phyloP scores from a whole-genome alignment of 441 rosid species.

The Isatis lusitanica region DNA sequence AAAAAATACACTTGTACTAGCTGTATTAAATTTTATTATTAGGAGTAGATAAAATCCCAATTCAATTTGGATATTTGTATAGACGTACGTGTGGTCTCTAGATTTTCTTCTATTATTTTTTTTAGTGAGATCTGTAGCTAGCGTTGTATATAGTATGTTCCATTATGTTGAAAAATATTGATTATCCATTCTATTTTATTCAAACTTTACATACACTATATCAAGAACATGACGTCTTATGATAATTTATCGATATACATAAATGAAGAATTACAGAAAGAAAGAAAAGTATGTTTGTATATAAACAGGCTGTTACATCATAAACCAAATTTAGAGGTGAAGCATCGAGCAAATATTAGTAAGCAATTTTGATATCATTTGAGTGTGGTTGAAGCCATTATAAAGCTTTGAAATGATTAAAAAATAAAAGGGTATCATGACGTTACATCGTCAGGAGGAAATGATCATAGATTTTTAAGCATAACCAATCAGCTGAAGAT shows the following conservation, averaged over 20 bases:
- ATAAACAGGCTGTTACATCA: constrained; percentile 23
- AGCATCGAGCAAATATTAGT: constrained; percentile 15
- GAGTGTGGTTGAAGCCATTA: constrained; percentile 24
- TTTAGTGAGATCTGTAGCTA: background rate
- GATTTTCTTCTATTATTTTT: background rate
- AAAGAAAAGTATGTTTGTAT: background rate
- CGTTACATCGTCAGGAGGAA: constrained; percentile 28
- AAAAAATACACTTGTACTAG: background rate
- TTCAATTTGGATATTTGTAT: background rate
- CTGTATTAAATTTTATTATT: background rate
- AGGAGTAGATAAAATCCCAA: background rate
- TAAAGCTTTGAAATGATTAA: constrained; percentile 20
- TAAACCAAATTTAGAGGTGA: constrained; percentile 26
- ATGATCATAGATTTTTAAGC: background rate
- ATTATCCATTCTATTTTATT: background rate
- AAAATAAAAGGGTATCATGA: constrained; percentile 9
- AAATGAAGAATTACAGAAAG: background rate
- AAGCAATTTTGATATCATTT: constrained; percentile 9
- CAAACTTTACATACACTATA: background rate
- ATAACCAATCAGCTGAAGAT: background rate
- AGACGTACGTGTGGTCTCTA: background rate
- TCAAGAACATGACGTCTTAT: constrained; percentile 15
- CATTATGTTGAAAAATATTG: background rate
- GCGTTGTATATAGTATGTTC: background rate
- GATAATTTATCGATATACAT: background rate